Conservation (phyloP, 352 stramenopile species). For the Globisporangium nagaii region DNA sequence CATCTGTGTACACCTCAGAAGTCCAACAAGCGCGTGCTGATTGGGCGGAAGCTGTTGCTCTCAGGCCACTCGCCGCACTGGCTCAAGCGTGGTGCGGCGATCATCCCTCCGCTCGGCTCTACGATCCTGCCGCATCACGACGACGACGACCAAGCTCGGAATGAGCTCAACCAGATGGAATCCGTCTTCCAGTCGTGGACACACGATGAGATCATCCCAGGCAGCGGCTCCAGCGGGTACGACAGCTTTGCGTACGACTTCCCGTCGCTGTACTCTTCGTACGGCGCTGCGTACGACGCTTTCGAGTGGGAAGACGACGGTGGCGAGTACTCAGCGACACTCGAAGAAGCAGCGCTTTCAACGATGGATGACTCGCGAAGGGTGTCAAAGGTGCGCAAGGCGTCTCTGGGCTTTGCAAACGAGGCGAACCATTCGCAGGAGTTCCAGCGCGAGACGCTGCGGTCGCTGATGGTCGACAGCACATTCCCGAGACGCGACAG, state of each 20-base stretch:
- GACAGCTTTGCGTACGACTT: slow-evolving; percentile 11
- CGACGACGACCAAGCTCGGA: background rate
- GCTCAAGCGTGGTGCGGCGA: slow-evolving; percentile 27
- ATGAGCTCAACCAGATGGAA: slow-evolving; percentile 2
- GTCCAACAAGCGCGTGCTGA: slow-evolving; percentile 1
- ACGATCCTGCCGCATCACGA: slow-evolving; percentile 15
- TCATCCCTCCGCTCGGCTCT: slow-evolving; percentile 27
- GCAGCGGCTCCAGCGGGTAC: slow-evolving; percentile 1
- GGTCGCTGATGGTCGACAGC: slow-evolving; percentile 28
- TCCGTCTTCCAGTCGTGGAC: slow-evolving; percentile 17
- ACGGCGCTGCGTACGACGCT: slow-evolving; percentile 4
- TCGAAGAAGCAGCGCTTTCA: background rate
- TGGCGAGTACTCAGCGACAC: background rate
- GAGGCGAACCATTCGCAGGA: slow-evolving; percentile 12
- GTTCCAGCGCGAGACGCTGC: slow-evolving; percentile 34
- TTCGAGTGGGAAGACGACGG: slow-evolving; percentile 8
- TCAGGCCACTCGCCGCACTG: slow-evolving; percentile 8
- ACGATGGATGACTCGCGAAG: background rate
- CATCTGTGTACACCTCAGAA: slow-evolving; percentile 3
- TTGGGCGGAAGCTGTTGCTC: slow-evolving; percentile 13
- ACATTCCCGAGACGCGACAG: background rate
- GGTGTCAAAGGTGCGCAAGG: background rate
- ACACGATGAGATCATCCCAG: slow-evolving; percentile 10
- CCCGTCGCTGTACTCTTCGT: background rate
- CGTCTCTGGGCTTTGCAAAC: slow-evolving; percentile 1